Base-by-base conservation (phyloP, 73 alveolate genomes). In the Uronychia setigera region DNA sequence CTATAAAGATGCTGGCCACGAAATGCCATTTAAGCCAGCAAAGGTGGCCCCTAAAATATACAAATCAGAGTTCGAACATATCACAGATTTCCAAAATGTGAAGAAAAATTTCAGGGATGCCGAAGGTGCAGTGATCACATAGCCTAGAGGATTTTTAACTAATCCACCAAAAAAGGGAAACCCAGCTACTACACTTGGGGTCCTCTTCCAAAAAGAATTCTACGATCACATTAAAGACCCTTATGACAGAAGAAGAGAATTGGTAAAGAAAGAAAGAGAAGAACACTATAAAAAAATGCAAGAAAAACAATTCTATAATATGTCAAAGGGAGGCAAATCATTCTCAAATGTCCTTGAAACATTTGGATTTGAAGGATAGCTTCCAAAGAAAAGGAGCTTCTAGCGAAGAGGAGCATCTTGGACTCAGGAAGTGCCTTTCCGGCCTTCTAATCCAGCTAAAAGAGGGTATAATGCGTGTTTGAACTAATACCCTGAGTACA, bases 391-490 rank as follows among this genome's bases (percentile, higher is more conserved):
- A 14, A 78, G 79, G 67, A 33, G 85, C 25, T 14, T 60, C 60
- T 1, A 31, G 59, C 84, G 35, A 1, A 11, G 25, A 19, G 34
- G 30, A 29, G 67, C 84, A 5, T 81, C 34, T 1, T n/a, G 67
- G 91, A 74, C 80, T 25, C 89, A 84, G 33, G 90, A 91, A 46
- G 58, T 26, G 78, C 95, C 97, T 0, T 93, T 93, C 88, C 85
- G 79, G 77, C 94, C 97, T 0, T 29, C 91, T 58, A 75, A 89
- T 58, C 95, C 94, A 31, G 90, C 96, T 28, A 92, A 87, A 83
- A 85, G 76, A 33, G 95, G 94, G 26, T 86, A 91, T 74, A 85
- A 91, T 58, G 84, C 79, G 81, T 84, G 95, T 9, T 1, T 93
- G 0, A 88, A 80, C 32, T 58, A 34, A 76, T 93, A 81, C 93